Evolutionary conservation across 768 basidiomycete genomes (phyloP), one percentile per base, ranked within the genome.

Genomic region (Phanerodontia chrysosporium): DNA sequence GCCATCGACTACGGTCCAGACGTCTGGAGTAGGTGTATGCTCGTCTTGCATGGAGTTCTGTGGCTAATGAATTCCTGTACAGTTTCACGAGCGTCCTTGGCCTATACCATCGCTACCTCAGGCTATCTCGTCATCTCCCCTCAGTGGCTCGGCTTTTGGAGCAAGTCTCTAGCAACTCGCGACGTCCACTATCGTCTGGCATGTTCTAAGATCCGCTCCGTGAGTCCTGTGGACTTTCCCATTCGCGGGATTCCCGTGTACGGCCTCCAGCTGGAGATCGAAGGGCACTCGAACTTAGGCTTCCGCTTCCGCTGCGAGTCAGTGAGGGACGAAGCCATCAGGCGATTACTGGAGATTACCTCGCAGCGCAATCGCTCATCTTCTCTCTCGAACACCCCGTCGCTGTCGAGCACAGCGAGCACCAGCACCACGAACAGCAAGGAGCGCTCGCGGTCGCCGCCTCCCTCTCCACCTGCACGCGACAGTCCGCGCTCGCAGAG

Each of bases 221-320:
- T 78, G 14, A 73, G 72, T 48, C 63, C 71, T 1, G 73, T 76
- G 49, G 65, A 65, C n/a, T 44, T 69, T 45, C 58, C 70, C 29
- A 60, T 70, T 35, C 70, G 67, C 36, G 58, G 69, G 3, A 65
- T 57, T 51, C 49, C 54, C 45, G 58, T 42, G 2, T 52, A 73
- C 58, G 81, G 79, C 6, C 63, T 85, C 51, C 64, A 72, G 6
- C 62, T 86, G 12, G 70, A 77, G 49, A 70, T 83, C 10, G 73
- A 76, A 29, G 80, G 79, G n/a, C 77, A 78, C 49, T 58, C 69
- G 2, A 75, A 80, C 53, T 62, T 83, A 25, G 70, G 70, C n/a
- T 78, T 87, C 59, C 73, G 79, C 24, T 86, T 87, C 69, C 75
- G 73, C 64, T 72, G 70, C 1, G 61, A 65, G 16, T 67, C 70